These are phyloP conservation scores for Rhodotorula sp. DNA, from an alignment of 1,284 basidiomycete species.

Conservation along the genomic window DNA sequence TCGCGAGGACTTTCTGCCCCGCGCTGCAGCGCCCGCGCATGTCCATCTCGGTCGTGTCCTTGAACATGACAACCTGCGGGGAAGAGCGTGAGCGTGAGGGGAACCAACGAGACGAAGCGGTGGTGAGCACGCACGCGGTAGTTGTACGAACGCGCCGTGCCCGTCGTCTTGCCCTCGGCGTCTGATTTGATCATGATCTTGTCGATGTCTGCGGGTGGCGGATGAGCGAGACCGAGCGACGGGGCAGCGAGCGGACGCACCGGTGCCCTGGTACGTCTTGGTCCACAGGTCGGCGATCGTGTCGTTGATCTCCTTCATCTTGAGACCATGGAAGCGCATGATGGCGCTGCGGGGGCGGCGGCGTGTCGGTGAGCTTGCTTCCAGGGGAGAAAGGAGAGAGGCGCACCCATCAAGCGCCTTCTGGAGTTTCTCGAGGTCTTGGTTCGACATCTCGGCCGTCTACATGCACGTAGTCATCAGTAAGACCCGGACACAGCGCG, in stretches of 20 bases:
- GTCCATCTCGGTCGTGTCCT: conserved; percentile 98
- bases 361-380: neutral
- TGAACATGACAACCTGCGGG: conserved; percentile 89
- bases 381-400: neutral
- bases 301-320: conserved; percentile 99
- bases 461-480: conserved; percentile 47
- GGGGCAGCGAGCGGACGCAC: conserved; percentile 55
- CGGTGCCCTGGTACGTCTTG: conserved; percentile 98
- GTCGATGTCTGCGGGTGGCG: conserved; percentile 75
- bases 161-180: conserved; percentile 70
- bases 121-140: conserved; percentile 70
- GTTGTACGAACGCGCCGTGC: conserved; percentile 89
- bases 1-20: conserved; percentile 97
- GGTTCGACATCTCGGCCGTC: conserved; percentile 94
- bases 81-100: too few species aligned
- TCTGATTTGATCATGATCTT: conserved; percentile 95
- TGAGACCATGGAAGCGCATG: conserved; percentile 96
- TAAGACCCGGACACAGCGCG: conserved; percentile 12
- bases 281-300: conserved; percentile 96
- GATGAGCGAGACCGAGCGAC: neutral
- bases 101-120: neutral
- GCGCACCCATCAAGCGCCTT: conserved; percentile 87
- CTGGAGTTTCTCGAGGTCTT: conserved; percentile 93
- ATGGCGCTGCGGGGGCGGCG: conserved; percentile 73
- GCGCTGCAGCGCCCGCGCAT: conserved; percentile 99